Evolutionary conservation across 2,329 filamentous ascomycete species (phyloP), one percentile per base, ranked within the genome.

Genomic region (Myriosclerotinia curreyana): DNA sequence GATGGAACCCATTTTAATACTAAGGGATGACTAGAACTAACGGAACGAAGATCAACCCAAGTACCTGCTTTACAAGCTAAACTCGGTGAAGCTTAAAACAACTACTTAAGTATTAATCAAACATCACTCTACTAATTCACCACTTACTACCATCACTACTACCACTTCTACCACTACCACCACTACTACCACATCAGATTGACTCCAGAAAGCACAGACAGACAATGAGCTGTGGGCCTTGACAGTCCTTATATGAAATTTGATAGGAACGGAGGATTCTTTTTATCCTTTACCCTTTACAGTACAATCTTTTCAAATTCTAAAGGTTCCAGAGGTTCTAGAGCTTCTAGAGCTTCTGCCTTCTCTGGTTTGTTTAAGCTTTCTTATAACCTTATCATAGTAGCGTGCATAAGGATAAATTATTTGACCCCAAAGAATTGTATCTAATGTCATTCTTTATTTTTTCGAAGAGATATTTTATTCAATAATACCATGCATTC

Each of bases 241-340:
- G 25, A 54, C 38, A 55, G 17, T 44, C 25, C 22, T 44, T 42
- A 14, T 34, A 17, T 17, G 40, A 58, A 17, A 46, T 46, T 28
- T 61, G 48, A 61, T 61, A 61, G 59, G 59, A 17, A 53, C 59
- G 59, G 59, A 61, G 25, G 9, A 52, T 61, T 53, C 38, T 60
- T 60, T 60, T 40, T 49, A n/a, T n/a, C n/a, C n/a, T n/a, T n/a
- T n/a, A n/a, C n/a, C n/a, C n/a, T n/a, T n/a, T n/a, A n/a, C n/a
- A n/a, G n/a, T n/a, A n/a, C 49, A 34, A 20, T 28, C 17, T 17
- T 31, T 44, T 40, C 40, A 56, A 44, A 44, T 44, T n/a, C 22
- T 17, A 22, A 25, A 31, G 22, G 31, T 44, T 52, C 40, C 25
- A 55, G 51, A 53, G 28, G n/a, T n/a, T n/a, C n/a, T n/a, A n/a